Percentiles rank a stretch among this genome's conserved stretches.
Conservation (phyloP, 2,329 filamentous ascomycete genomes). For the Gliomastix tumulicola region DNA sequence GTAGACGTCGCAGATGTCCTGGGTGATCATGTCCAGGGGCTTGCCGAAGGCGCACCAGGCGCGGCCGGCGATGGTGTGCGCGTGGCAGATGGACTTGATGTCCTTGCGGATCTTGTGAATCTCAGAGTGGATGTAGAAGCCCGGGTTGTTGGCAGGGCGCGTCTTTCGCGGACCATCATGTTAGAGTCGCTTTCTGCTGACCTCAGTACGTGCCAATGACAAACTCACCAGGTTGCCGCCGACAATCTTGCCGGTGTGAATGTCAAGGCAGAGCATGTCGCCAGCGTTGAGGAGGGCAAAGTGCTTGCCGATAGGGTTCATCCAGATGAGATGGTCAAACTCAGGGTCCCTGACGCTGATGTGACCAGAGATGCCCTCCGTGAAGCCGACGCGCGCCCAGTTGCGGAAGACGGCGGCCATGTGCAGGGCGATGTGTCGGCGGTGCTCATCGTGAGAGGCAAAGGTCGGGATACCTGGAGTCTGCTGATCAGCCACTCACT, state of each 20-base stretch:
- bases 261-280: conserved; percentile 62
- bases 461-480: conserved; percentile 39
- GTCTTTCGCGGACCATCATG: conserved; percentile 14
- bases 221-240: conserved; percentile 46
- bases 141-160: conserved; percentile 58
- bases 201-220: not conserved
- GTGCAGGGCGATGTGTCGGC: conserved; percentile 57
- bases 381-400: conserved; percentile 20
- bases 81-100: conserved; percentile 62
- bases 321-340: conserved; percentile 57
- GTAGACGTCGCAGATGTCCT: conserved; percentile 60
- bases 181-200: too few relatives aligned
- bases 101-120: conserved; percentile 60
- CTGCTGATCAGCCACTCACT: too few relatives aligned
- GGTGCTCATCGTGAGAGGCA: conserved; percentile 32
- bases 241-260: conserved; percentile 48
- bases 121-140: conserved; percentile 63
- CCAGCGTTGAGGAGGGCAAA: conserved; percentile 59
- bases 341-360: conserved; percentile 63
- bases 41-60: conserved; percentile 61
- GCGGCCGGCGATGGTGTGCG: conserved; percentile 58
- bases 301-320: conserved; percentile 60
- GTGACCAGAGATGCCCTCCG: conserved; percentile 36
- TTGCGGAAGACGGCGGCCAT: conserved; percentile 52
- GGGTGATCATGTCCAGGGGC: conserved; percentile 64